A percentile compares a stretch with the other conserved stretches of the same genome.
Conservation (phyloP, 2,329 filamentous ascomycete species). For the Endoconidiophora polonica region DNA sequence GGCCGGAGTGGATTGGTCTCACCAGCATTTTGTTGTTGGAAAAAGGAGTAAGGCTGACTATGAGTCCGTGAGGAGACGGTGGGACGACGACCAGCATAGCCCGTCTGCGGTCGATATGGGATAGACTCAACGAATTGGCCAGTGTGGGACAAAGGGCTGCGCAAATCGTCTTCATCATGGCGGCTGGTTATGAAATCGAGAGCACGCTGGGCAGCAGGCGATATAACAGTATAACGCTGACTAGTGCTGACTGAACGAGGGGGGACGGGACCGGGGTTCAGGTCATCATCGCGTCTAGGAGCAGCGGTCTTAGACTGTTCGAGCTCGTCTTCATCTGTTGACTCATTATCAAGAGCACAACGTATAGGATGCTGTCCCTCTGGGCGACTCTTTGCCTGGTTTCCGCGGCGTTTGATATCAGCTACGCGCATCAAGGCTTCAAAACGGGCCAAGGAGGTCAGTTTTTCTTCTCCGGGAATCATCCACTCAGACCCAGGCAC, state of each 20-base stretch:
- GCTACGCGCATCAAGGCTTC: slow-evolving; percentile 48
- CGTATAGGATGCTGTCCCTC: slow-evolving; percentile 16
- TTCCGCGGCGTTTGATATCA: slow-evolving; percentile 32
- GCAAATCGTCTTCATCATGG: slow-evolving; percentile 15
- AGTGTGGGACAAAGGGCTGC: slow-evolving; percentile 15
- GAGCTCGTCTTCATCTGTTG: slow-evolving; percentile 25
- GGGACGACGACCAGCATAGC: slow-evolving; percentile 7
- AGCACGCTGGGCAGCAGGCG: slow-evolving; percentile 31
- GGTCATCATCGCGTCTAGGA: not conserved
- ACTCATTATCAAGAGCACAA: slow-evolving; percentile 20
- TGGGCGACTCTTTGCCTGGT: slow-evolving; percentile 20
- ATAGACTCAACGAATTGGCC: not conserved
- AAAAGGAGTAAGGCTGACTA: slow-evolving; percentile 12
- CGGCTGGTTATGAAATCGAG: slow-evolving; percentile 33
- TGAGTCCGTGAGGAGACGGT: slow-evolving; percentile 13
- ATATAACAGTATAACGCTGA: slow-evolving; percentile 23
- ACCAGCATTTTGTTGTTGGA: slow-evolving; percentile 6
- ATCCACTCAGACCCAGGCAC: slow-evolving; percentile 43
- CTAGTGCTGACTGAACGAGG: slow-evolving; percentile 14
- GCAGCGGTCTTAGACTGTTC: not conserved
- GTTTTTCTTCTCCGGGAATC: slow-evolving; percentile 40
- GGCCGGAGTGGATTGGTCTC: slow-evolving; percentile 8
- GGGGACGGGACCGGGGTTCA: not conserved
- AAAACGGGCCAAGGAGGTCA: slow-evolving; percentile 48
- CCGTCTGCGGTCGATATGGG: slow-evolving; percentile 23